Percentiles rank a stretch among this genome's conserved stretches.
Conservation (phyloP, 371 early-diverging fungal genomes). For the Mortierella sp. region DNA sequence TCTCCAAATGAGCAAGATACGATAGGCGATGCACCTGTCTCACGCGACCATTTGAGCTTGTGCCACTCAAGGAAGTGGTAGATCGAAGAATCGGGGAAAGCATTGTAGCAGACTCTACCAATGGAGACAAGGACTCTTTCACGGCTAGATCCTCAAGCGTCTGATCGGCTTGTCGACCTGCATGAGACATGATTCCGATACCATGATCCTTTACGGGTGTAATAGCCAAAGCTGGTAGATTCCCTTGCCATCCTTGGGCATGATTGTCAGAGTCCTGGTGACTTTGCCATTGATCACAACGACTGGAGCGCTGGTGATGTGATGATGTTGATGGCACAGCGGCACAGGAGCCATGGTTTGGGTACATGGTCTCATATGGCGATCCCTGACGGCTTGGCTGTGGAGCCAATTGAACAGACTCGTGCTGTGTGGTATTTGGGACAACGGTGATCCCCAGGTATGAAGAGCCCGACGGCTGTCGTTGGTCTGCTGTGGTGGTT, state of each 20-base stretch:
- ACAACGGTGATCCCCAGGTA: no score
- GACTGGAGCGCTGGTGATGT: no score
- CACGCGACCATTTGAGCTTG: slow-evolving; percentile 9
- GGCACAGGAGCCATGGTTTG: no score
- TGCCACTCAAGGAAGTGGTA: slow-evolving; percentile 17
- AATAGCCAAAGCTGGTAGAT: background rate
- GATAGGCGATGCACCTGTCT: slow-evolving; percentile 37
- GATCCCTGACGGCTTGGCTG: no score
- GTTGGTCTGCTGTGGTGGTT: no score
- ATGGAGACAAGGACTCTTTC: background rate
- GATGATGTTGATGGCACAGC: no score
- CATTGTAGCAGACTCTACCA: background rate
- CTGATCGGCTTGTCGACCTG: background rate
- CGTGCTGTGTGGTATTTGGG: no score
- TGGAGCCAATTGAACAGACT: no score
- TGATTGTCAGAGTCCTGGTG: no score
- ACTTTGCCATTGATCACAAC: no score
- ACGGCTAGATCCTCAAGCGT: background rate
- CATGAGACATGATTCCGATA: background rate
- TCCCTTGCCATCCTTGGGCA: background rate
- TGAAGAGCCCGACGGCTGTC: no score
- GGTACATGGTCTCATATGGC: no score
- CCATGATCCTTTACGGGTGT: background rate
- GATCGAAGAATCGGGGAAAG: slow-evolving; percentile 3
- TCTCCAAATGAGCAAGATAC: slow-evolving; percentile 29